phyloP scores from a whole-genome alignment of 73 alveolate species.

The Paramecium biaurelia region DNA sequence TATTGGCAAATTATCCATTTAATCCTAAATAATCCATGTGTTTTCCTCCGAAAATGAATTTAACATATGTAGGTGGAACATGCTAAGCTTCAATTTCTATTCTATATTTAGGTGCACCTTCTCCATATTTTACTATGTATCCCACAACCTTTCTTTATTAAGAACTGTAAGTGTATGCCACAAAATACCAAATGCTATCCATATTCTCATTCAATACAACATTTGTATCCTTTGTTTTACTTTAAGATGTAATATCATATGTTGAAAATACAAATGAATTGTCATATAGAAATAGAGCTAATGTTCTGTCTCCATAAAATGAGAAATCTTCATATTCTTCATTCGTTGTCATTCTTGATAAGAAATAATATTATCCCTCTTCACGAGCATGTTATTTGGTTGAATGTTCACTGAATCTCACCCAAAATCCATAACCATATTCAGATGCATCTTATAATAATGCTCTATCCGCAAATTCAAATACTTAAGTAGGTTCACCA shows the following conservation, averaged over 20 bases:
- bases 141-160: not conserved
- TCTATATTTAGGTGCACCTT: not conserved
- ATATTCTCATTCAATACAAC: constrained; percentile 14
- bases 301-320: constrained; percentile 11
- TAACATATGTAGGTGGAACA: constrained; percentile 26
- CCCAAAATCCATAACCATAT: constrained; percentile 41
- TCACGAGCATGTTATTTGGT: not conserved
- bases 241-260: not conserved
- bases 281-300: not conserved
- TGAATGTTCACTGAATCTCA: not conserved
- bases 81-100: constrained; percentile 10
- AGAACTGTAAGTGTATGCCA: constrained; percentile 2
- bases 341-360: constrained; percentile 10
- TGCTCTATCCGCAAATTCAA: not conserved
- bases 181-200: constrained; percentile 15
- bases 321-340: constrained; percentile 28
- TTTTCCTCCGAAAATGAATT: constrained; percentile 45
- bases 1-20: constrained; percentile 37
- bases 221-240: not conserved
- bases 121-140: not conserved
- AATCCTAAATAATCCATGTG: constrained; percentile 13
- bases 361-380: not conserved
- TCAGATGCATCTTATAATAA: constrained; percentile 10
- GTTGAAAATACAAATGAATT: constrained; percentile 26
- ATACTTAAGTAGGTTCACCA: constrained; percentile 19